Percentiles rank a stretch among this genome's conserved stretches.
These are phyloP conservation scores for Hymenotorrendiella dingleyae DNA, from an alignment of 2,329 filamentous ascomycete genomes.

Conservation along the genomic window DNA sequence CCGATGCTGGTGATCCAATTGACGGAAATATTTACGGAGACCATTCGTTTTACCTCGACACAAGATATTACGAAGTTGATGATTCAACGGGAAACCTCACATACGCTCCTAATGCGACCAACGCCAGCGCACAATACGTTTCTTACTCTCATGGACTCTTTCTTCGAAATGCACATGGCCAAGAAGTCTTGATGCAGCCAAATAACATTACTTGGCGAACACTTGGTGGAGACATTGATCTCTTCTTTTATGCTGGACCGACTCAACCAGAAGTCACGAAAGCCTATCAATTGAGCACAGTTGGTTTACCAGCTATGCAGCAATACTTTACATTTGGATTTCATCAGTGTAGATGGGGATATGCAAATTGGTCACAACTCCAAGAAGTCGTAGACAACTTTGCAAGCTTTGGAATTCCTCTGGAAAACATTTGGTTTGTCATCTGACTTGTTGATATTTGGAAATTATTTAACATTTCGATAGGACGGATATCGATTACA, in stretches of 20 bases:
- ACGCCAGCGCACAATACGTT: slow-evolving; percentile 48
- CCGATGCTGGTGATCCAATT: slow-evolving; percentile 60
- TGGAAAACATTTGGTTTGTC: slow-evolving; percentile 71
- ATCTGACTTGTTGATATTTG: slow-evolving; percentile 77
- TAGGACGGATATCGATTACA: slow-evolving; percentile 61
- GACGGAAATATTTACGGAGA: slow-evolving; percentile 58
- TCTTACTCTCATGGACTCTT: slow-evolving; percentile 74
- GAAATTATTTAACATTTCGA: slow-evolving; percentile 61
- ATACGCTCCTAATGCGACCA: slow-evolving; percentile 49
- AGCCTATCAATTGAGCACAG: slow-evolving; percentile 55
- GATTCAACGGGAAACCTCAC: slow-evolving; percentile 40
- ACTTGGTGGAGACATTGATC: slow-evolving; percentile 71
- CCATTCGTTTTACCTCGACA: slow-evolving; percentile 77
- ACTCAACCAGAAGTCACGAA: slow-evolving; percentile 50
- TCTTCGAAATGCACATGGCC: slow-evolving; percentile 68
- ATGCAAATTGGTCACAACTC: slow-evolving; percentile 56
- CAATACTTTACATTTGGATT: slow-evolving; percentile 60
- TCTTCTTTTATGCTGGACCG: slow-evolving; percentile 59
- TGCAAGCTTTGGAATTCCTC: slow-evolving; percentile 55
- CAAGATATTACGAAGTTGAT: slow-evolving; percentile 61
- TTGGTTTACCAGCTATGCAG: slow-evolving; percentile 53
- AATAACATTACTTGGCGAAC: slow-evolving; percentile 66
- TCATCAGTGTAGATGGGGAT: slow-evolving; percentile 61
- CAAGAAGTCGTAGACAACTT: slow-evolving; percentile 65
- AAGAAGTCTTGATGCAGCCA: slow-evolving; percentile 62